phyloP scores from a whole-genome alignment of 257 asterid species.

The Perilla frutescens region DNA sequence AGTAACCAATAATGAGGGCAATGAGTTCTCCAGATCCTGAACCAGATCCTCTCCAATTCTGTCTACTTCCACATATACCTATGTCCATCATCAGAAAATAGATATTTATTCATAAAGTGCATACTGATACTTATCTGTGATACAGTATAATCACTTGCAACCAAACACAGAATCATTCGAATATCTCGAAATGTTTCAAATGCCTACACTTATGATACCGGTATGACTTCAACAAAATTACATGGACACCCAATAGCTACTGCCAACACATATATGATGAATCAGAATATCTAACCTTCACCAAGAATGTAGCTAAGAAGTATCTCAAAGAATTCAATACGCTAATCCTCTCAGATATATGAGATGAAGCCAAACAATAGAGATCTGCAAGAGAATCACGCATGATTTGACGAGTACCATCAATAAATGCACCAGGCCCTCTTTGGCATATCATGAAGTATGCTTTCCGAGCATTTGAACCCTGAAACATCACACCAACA shows the following conservation, averaged over 20 bases:
- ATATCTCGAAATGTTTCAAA: background rate
- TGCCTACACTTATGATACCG: conserved; percentile 15
- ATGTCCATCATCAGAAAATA: conserved; percentile 31
- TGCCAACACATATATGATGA: conserved; percentile 9
- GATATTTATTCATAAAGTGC: conserved; percentile 28
- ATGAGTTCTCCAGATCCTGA: conserved; percentile 68
- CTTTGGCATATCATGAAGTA: conserved; percentile 93
- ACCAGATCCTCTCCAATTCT: conserved; percentile 75
- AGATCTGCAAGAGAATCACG: conserved; percentile 59
- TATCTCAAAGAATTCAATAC: conserved; percentile 75
- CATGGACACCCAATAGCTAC: conserved; percentile 18
- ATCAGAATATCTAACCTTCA: conserved; percentile 65
- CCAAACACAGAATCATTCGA: background rate
- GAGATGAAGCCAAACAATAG: conserved; percentile 68
- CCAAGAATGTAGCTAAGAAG: conserved; percentile 81
- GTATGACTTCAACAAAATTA: conserved; percentile 14
- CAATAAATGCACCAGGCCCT: conserved; percentile 86
- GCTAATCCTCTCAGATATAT: conserved; percentile 86
- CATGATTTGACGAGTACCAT: conserved; percentile 71
- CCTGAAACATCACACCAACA: conserved; percentile 54
- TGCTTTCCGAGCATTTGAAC: conserved; percentile 73
- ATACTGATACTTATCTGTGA: background rate
- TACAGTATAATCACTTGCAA: conserved; percentile 2
- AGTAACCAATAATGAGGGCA: conserved; percentile 70
- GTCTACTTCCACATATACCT: conserved; percentile 91